Evolutionary conservation across 495 filamentous ascomycete genomes (phyloP).

Genomic region (Penicillium arizonense): DNA sequence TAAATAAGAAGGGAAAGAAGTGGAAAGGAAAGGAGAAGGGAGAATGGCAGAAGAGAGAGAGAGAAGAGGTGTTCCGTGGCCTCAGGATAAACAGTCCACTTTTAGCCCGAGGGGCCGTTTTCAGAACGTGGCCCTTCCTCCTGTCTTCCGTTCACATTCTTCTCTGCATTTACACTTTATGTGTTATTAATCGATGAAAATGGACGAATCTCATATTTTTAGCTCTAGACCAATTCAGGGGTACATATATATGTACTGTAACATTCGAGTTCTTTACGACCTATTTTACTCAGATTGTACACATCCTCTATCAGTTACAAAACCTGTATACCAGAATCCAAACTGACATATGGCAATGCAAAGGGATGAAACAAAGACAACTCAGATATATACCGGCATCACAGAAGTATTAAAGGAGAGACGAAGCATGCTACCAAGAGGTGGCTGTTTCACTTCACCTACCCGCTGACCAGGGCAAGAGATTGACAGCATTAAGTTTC

Average conservation of each 20-base stretch:
- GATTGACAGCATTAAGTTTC: background rate
- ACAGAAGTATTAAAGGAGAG: background rate
- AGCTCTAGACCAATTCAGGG: too few species aligned
- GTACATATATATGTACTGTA: too few species aligned
- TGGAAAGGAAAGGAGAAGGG: slow-evolving; percentile 6
- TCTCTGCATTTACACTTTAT: too few species aligned
- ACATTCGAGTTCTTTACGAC: background rate
- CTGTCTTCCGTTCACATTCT: background rate
- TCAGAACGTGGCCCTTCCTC: slow-evolving; percentile 12
- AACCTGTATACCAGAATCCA: background rate
- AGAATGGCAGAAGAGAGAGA: slow-evolving; percentile 2
- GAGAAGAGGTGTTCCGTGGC: slow-evolving; percentile 14
- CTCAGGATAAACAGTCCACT: slow-evolving; percentile 21
- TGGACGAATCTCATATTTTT: background rate
- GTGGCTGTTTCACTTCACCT: background rate
- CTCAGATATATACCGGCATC: background rate
- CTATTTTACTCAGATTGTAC: too few species aligned
- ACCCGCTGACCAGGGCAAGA: too few species aligned
- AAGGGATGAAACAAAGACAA: background rate
- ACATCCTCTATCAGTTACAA: background rate
- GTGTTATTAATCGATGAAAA: background rate
- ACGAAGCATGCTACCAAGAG: background rate
- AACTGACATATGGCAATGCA: background rate
- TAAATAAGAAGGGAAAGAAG: slow-evolving; percentile 3
- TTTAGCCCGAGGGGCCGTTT: slow-evolving; percentile 20